Conservation (phyloP, 176 grass and related monocot genomes). For the Aegilops bicornis region DNA sequence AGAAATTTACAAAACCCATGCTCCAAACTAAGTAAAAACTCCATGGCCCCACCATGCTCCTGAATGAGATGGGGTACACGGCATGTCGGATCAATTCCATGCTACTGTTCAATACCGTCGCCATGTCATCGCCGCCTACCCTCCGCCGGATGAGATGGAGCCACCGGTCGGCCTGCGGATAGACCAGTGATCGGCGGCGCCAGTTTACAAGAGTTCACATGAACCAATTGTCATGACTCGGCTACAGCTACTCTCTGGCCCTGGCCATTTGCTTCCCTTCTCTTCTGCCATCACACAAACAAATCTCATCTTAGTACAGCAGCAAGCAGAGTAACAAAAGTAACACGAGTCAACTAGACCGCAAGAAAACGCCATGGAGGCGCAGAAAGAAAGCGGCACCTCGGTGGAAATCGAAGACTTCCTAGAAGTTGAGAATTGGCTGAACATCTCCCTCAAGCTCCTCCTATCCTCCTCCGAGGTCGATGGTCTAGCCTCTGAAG, state of each 20-base stretch:
- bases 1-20: background rate
- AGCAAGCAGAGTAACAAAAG: background rate
- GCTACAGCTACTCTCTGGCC: conserved; percentile 4
- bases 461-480: conserved; percentile 61
- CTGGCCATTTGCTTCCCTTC: background rate
- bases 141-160: background rate
- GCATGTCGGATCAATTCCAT: no score
- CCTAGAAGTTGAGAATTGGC: conserved; percentile 59
- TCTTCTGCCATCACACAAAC: background rate
- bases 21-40: background rate
- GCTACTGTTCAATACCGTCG: background rate
- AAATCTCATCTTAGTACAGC: conserved; percentile 10
- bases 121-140: background rate
- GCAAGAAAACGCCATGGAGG: background rate
- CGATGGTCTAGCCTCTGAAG: conserved; percentile 69
- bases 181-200: background rate
- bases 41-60: background rate
- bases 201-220: background rate
- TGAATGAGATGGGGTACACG: background rate
- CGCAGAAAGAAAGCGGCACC: conserved; percentile 20
- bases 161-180: background rate
- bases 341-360: background rate
- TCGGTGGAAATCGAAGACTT: conserved; percentile 71
- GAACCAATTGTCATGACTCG: background rate
- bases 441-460: conserved; percentile 51